phyloP scores from a whole-genome alignment of 164 flowering plant genomes.

The Kalanchoe fedtschenkoi region DNA sequence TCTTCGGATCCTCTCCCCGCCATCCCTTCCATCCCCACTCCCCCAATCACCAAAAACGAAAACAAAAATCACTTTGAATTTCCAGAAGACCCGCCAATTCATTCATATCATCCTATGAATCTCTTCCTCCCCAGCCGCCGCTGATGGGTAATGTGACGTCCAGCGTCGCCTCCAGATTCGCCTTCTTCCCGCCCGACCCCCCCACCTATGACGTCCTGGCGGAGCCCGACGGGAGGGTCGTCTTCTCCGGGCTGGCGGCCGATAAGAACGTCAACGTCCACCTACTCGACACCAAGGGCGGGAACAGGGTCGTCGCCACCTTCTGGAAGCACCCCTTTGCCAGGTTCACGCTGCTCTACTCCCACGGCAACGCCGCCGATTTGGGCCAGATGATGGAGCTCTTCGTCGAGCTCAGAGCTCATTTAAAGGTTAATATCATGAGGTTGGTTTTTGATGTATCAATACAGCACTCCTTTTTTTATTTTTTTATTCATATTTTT shows the following conservation, averaged over 20 bases:
- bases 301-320: conserved; percentile 77
- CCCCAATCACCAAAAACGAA: too few relatives aligned
- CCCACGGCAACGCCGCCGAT: conserved; percentile 97
- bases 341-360: conserved; percentile 68
- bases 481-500: too few relatives aligned
- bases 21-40: too few relatives aligned
- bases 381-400: conserved; percentile 93
- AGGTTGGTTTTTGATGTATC: conserved; percentile 31
- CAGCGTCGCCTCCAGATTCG: conserved; percentile 75
- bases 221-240: conserved; percentile 42
- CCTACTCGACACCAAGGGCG: conserved; percentile 61
- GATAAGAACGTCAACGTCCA: conserved; percentile 74
- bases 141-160: conserved; percentile 90
- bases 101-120: too few relatives aligned
- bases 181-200: conserved; percentile 95
- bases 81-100: too few relatives aligned
- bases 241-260: conserved; percentile 52
- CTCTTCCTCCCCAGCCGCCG: too few relatives aligned
- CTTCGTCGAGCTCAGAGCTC: conserved; percentile 89
- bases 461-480: too few relatives aligned
- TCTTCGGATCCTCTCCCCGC: too few relatives aligned
- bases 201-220: conserved; percentile 72
- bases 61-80: too few relatives aligned
- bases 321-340: conserved; percentile 86
- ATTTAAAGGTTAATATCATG: conserved; percentile 85